Base-by-base conservation (phyloP, 2,329 filamentous ascomycete genomes). In the Teratosphaeria destructans region DNA sequence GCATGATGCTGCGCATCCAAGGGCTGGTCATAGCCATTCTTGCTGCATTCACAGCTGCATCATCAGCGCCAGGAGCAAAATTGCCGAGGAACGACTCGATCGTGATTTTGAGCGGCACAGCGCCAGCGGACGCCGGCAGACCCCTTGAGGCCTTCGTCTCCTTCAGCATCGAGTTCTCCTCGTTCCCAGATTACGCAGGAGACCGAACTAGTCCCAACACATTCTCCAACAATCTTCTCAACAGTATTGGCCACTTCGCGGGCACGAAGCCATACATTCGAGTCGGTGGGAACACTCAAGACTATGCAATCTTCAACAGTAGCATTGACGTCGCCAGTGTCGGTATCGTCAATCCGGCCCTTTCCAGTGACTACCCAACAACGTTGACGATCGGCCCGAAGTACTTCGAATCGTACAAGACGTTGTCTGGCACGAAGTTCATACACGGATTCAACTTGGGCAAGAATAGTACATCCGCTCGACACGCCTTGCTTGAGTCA, bases 271-370 rank as follows among this genome's bases (percentile, higher is more conserved):
- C 84, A 1, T 77, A 82, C 64, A 81, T 87, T 59, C 76, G 84
- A 16, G 82, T 87, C 1, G 84, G 85, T 3, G 85, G 84, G n/a
- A 87, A 86, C 65, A 86, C 84, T 0, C 84, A 87, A 65, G 84
- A 87, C 72, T 85, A 81, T 63, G 82, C 82, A 5, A 74, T 86
- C 43, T 86, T 83, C 70, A 78, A 86, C 63, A 72, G 77, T 1
- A 77, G 76, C 3, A 78, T 84, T 5, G 68, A 75, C 1, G 73
- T 74, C 6, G 80, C 80, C 5, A 73, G 81, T 10, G 76, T 83
- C 56, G 83, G 83, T 34, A 82, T 77, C 2, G 73, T 80, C 57
- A 75, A 84, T 59, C 74, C 76, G 0, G 68, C 70, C 0, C 75
- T 78, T 26, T 83, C 82, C 0, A 61, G 71, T 0, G 83, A 86